phyloP scores from a whole-genome alignment of 2,329 filamentous ascomycete genomes.

The Penicillium rolfsii region DNA sequence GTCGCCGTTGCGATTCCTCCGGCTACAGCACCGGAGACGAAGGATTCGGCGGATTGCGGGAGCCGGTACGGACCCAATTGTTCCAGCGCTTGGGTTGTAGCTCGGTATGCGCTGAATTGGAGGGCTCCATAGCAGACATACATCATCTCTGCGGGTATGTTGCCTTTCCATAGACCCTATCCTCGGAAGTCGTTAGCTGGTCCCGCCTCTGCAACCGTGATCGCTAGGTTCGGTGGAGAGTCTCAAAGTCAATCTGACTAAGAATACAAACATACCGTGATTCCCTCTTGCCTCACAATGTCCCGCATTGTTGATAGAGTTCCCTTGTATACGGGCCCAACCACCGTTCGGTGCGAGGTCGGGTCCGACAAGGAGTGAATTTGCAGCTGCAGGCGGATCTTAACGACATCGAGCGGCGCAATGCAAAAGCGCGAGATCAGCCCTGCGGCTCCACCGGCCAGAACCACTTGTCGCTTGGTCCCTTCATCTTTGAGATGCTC shows the following conservation, averaged over 20 bases:
- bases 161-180: slow-evolving; percentile 89
- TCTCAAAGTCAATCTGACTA: background rate
- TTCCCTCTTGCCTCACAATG: slow-evolving; percentile 78
- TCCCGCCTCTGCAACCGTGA: background rate
- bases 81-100: slow-evolving; percentile 69
- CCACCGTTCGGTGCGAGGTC: slow-evolving; percentile 56
- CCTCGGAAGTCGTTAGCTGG: slow-evolving; percentile 4
- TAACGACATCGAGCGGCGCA: slow-evolving; percentile 94
- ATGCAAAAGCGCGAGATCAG: slow-evolving; percentile 94
- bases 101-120: slow-evolving; percentile 89
- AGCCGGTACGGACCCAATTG: slow-evolving; percentile 55
- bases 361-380: slow-evolving; percentile 81
- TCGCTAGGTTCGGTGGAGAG: slow-evolving; percentile 2
- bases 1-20: slow-evolving; percentile 78
- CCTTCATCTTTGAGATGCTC: slow-evolving; percentile 73
- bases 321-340: slow-evolving; percentile 65
- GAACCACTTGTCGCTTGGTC: slow-evolving; percentile 66
- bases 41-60: slow-evolving; percentile 72
- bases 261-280: slow-evolving; percentile 59
- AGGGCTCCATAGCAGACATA: slow-evolving; percentile 88
- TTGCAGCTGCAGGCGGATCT: slow-evolving; percentile 95
- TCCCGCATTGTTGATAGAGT: slow-evolving; percentile 73
- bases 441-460: slow-evolving; percentile 73
- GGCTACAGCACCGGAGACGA: slow-evolving; percentile 79
- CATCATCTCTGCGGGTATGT: slow-evolving; percentile 90